phyloP scores from a whole-genome alignment of 176 grass and related monocot genomes.

The Thalia dealbata region DNA sequence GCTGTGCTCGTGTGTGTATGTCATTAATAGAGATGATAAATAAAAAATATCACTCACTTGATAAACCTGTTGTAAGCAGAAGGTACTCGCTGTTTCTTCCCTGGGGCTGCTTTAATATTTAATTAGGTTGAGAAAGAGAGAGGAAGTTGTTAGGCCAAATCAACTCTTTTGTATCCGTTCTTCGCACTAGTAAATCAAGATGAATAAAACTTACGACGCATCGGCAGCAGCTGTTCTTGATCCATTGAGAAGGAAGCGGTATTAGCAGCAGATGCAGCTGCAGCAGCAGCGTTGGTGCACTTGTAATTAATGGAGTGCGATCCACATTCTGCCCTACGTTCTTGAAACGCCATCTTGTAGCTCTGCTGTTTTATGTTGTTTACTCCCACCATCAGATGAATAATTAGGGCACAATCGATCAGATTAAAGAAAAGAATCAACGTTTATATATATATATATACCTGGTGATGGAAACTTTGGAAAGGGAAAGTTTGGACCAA shows the following conservation, averaged over 20 bases:
- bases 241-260: background rate
- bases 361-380: background rate
- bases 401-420: too few relatives aligned
- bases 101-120: slow-evolving; percentile 35
- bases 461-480: slow-evolving; percentile 36
- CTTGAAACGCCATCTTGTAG: background rate
- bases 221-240: slow-evolving; percentile 21
- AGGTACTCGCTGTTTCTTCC: slow-evolving; percentile 87
- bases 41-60: slow-evolving; percentile 40
- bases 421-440: too few relatives aligned
- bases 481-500: slow-evolving; percentile 24
- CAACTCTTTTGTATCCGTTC: too few relatives aligned
- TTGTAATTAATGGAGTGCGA: slow-evolving; percentile 23
- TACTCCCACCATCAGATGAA: too few relatives aligned
- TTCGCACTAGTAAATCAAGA: too few relatives aligned
- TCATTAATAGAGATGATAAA: too few relatives aligned
- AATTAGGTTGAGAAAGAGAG: background rate
- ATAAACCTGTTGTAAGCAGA: slow-evolving; percentile 95
- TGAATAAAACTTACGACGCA: slow-evolving; percentile 27
- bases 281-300: background rate
- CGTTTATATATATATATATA: background rate
- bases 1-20: too few relatives aligned
- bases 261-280: too few relatives aligned
- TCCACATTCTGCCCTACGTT: slow-evolving; percentile 23
- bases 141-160: background rate